Base-by-base conservation (phyloP, 176 grass and related monocot genomes). In the Phoenix dactylifera region DNA sequence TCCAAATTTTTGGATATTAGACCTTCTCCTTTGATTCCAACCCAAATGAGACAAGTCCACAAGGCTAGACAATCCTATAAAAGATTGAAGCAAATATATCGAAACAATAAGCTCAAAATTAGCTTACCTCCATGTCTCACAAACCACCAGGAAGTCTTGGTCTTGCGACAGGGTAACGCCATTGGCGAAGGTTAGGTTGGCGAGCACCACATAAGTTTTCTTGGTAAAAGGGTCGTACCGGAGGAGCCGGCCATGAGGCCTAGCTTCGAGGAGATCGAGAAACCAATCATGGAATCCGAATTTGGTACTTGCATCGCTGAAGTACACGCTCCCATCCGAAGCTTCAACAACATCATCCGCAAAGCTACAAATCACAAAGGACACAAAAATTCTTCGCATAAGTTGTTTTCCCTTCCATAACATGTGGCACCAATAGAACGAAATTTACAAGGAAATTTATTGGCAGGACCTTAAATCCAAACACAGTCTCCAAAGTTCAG, bases 111-210 rank as follows among this genome's bases (percentile, higher is more conserved):
- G 9, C 5, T 44, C 3, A 44, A 44, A 20, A 44, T 30, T 30
- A 30, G 6, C 19, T 54, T 71, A 82, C 90, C 52, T 59, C 4
- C 0, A 14, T 0, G 86, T 52, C 71, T 95, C 90, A 55, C 77
- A 95, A 18, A 95, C 74, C 7, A 95, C 60, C 44, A 95, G 25
- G 80, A 86, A 95, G 39, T 76, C 57, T 77, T 87, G 76, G 22
- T 52, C 76, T 16, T 16, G 29, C 0, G 90, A 57, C 24, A 95
- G 68, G 2, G 90, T 77, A 29, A 90, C 86, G 60, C 90, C 90
- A 49, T 95, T 95, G 64, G 90, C 67, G 70, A 87, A 95, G 62
- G 0, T 10, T 53, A 95, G 63, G 28, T 26, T 9, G 18, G 26
- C 22, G 50, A 95, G 84, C 57, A 74, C 68, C 55, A 81, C 68